Evolutionary conservation across 441 rosid species (phyloP).

Genomic region (Rhodomyrtus psidioides): DNA sequence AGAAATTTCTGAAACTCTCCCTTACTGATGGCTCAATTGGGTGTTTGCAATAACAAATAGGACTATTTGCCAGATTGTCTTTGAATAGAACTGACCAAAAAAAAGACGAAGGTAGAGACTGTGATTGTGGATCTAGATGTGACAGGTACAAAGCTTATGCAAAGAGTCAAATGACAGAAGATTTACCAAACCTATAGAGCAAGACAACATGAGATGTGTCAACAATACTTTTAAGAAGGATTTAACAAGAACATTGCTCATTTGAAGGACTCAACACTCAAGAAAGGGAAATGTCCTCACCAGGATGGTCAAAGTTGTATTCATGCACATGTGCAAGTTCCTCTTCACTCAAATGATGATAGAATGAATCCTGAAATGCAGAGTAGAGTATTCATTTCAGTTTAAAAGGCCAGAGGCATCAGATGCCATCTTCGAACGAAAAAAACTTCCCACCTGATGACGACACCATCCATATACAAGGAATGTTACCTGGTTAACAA

Average conservation of each 20-base stretch:
- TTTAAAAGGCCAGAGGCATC: background rate
- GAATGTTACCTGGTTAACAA: constrained; percentile 71
- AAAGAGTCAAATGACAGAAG: background rate
- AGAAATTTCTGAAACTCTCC: background rate
- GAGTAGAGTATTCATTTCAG: background rate
- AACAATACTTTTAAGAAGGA: background rate
- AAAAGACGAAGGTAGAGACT: background rate
- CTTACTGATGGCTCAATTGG: background rate
- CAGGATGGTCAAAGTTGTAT: constrained; percentile 99
- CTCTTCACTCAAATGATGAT: constrained; percentile 77
- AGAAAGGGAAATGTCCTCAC: constrained; percentile 45
- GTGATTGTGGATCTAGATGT: background rate
- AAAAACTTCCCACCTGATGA: background rate
- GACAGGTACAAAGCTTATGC: background rate
- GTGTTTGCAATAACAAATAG: background rate
- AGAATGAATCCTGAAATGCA: constrained; percentile 82
- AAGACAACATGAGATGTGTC: background rate
- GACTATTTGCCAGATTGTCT: background rate
- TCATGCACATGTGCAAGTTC: constrained; percentile 84
- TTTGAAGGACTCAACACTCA: background rate
- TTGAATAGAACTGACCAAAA: background rate
- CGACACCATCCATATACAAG: background rate
- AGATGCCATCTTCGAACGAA: background rate
- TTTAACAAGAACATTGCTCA: background rate
- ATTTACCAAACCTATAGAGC: background rate